Conservation (phyloP, 2,329 filamentous ascomycete genomes). For the Zymoseptoria crescenta region DNA sequence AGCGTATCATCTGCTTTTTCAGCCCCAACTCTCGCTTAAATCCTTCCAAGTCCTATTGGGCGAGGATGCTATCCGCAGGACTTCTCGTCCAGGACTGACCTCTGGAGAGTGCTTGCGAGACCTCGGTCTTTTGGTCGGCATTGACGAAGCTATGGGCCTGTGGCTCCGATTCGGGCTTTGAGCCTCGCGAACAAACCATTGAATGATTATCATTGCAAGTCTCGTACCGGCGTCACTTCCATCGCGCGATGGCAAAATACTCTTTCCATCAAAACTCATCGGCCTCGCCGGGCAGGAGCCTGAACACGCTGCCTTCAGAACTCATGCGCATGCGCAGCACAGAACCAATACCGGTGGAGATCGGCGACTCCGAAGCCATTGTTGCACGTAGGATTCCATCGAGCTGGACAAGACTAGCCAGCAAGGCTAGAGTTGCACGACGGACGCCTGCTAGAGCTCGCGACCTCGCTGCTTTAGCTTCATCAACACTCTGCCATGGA, state of each 20-base stretch:
- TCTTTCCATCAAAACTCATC: neutral
- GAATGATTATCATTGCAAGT: neutral
- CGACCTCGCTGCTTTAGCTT: neutral
- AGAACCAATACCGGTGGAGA: neutral
- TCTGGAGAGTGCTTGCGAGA: neutral
- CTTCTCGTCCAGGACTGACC: neutral
- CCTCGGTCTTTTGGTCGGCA: neutral
- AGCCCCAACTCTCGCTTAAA: neutral
- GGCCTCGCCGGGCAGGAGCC: neutral
- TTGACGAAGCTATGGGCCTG: neutral
- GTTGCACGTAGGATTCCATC: neutral
- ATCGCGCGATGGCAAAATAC: neutral
- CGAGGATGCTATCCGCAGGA: neutral
- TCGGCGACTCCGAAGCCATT: neutral
- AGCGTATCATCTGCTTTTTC: neutral
- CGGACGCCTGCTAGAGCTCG: neutral
- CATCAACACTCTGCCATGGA: neutral
- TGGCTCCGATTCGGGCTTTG: neutral
- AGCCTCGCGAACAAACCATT: neutral
- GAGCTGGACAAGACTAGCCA: neutral
- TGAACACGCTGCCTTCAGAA: neutral
- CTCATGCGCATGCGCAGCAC: neutral
- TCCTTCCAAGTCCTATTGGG: neutral
- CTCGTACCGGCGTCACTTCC: neutral
- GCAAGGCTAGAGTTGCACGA: neutral